Evolutionary conservation across 75 land plant genomes (phyloP).

Genomic region (Gnetum montanum): DNA sequence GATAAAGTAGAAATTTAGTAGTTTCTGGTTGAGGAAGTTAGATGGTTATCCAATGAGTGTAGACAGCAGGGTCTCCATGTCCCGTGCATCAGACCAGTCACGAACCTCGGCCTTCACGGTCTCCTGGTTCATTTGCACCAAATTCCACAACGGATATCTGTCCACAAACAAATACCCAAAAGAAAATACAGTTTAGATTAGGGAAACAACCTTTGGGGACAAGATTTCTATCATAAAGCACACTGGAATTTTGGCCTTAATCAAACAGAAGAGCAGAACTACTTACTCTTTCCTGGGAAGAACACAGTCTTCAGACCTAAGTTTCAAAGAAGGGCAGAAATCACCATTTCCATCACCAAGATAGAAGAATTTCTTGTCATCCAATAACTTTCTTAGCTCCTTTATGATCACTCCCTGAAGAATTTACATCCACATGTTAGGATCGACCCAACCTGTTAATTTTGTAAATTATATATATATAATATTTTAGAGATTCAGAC

Average conservation of each 20-base stretch:
- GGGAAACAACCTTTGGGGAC: neutral
- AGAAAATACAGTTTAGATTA: neutral
- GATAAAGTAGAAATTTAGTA: too few relatives aligned
- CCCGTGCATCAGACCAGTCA: slow-evolving; percentile 3
- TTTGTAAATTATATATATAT: neutral
- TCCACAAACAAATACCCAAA: neutral
- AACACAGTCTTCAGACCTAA: slow-evolving; percentile 38
- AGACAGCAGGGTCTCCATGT: too few relatives aligned
- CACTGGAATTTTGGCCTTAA: too few relatives aligned
- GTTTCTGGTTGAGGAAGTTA: too few relatives aligned
- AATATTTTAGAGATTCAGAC: slow-evolving; percentile 18
- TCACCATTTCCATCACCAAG: slow-evolving; percentile 82
- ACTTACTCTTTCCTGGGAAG: slow-evolving; percentile 47
- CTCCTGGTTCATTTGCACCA: neutral
- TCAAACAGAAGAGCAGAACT: too few relatives aligned
- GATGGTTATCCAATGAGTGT: too few relatives aligned
- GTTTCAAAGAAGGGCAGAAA: slow-evolving; percentile 59
- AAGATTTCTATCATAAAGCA: neutral
- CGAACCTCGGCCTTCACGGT: neutral
- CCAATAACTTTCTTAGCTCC: slow-evolving; percentile 12
- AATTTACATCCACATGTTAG: neutral
- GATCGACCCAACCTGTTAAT: neutral
- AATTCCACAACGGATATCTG: slow-evolving; percentile 3
- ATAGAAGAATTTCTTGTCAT: slow-evolving; percentile 41
- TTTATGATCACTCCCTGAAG: slow-evolving; percentile 22